Evolutionary conservation across 2,329 filamentous ascomycete species (phyloP), one percentile per base, ranked within the genome.

Genomic region (Magnaporthiopsis incrustans): DNA sequence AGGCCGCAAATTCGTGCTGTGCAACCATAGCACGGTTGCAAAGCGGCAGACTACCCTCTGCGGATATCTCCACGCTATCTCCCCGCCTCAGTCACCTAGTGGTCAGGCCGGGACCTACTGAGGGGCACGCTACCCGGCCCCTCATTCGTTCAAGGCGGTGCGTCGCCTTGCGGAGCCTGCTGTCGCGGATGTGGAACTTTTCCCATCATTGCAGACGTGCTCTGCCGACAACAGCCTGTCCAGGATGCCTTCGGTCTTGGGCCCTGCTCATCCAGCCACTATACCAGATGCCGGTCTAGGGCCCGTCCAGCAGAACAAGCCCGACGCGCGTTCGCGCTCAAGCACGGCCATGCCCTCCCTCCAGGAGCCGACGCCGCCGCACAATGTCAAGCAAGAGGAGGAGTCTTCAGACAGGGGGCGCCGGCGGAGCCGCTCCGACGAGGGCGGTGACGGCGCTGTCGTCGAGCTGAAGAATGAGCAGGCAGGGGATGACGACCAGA

Each of bases 321-420:
- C 60, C 25, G 14, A 14, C 38, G 2, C 38, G 38, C 50, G 38
- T 22, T 62, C 60, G 18, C 30, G 38, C 26, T 62, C 61, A 75
- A 73, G 60, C 71, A 75, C 50, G 66, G 73, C 72, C 68, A 81
- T 82, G 78, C 74, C 77, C 58, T 71, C 77, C 63, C 69, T 71
- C 53, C 78, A 80, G 67, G 79, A 77, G 64, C 75, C 73, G 33
- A 77, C 75, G 4, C 75, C 77, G 61, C 76, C 76, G 38, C 75
- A 76, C 64, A 70, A 71, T 64, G 67, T 77, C 69, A 78, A 78
- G 65, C 74, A 74, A 63, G 79, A 81, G 66, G 72, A 75, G 57
- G 71, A 77, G 64, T 66, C 67, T 44, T 15, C 66, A 67, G 77
- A 77, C 56, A 74, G 77, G 60, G 77, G 76, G 14, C 77, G 77